phyloP scores from a whole-genome alignment of 495 filamentous ascomycete species.

The Lineolata rhizophorae region DNA sequence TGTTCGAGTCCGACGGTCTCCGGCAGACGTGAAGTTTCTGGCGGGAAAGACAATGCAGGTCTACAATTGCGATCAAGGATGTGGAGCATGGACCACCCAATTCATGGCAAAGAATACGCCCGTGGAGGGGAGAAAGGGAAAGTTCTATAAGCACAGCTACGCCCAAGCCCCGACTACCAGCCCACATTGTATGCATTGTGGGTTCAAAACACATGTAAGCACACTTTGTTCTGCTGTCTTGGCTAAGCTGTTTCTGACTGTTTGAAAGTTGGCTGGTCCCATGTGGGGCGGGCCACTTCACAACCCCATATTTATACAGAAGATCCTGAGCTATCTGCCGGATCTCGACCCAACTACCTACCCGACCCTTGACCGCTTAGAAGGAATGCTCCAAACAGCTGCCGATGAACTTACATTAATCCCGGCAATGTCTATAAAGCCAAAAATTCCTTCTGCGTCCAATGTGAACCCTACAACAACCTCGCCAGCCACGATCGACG shows the following conservation, averaged over 20 bases:
- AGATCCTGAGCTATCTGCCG: conserved; percentile 46
- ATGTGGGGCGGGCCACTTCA: conserved; percentile 91
- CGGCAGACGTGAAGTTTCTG: conserved; percentile 68
- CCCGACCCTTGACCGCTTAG: conserved; percentile 53
- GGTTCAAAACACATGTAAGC: conserved; percentile 48
- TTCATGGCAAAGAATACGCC: conserved; percentile 42
- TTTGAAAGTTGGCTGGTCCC: conserved; percentile 41
- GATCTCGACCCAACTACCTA: conserved; percentile 40
- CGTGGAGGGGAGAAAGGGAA: conserved; percentile 42
- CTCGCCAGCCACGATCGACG: conserved; percentile 25
- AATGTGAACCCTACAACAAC: too few relatives aligned
- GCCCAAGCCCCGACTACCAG: conserved; percentile 41
- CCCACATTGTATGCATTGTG: conserved; percentile 57
- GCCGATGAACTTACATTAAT: conserved; percentile 40
- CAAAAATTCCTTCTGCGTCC: too few relatives aligned
- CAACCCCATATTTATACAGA: conserved; percentile 55
- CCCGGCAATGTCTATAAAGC: too few relatives aligned
- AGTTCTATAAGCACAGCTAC: conserved; percentile 52
- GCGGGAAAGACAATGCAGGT: conserved; percentile 81
- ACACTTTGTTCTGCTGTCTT: neutral
- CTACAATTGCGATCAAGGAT: conserved; percentile 76
- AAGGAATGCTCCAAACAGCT: conserved; percentile 80
- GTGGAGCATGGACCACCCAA: conserved; percentile 70
- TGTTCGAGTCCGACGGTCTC: conserved; percentile 55
- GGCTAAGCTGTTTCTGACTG: neutral